Evolutionary conservation across 2,329 filamentous ascomycete genomes (phyloP), one percentile per base, ranked within the genome.

Genomic region (Dactylonectria macrodidyma): DNA sequence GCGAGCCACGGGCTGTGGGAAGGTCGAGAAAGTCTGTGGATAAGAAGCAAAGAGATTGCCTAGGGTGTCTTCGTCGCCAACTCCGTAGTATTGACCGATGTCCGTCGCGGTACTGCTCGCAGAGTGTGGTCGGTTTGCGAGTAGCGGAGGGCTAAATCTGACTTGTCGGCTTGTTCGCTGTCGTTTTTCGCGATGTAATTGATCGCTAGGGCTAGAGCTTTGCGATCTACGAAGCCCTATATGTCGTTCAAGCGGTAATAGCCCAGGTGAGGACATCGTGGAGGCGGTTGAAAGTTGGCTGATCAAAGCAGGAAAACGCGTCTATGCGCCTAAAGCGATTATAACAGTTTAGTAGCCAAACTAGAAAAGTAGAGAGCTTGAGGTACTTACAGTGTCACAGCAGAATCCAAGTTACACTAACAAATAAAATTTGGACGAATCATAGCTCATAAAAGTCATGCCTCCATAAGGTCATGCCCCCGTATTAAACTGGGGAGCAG

Each of bases 141-240:
- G n/a, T 47, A 22, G 44, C 3, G n/a, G 44, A 47, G n/a, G 44
- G 44, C 44, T 22, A 47, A 22, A 47, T 22, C 19, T 22, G 44
- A 19, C 44, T 47, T 47, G 44, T 47, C n/a, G 44, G 44, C 44
- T 47, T 47, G 44, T 47, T 47, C 16, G n/a, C n/a, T 47, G 44
- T 47, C 44, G 44, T 47, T 47, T 47, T 47, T 47, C 44, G 44
- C n/a, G 44, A 22, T 47, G n/a, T 47, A 47, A 47, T 47, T 47
- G n/a, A 47, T 47, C 44, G n/a, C n/a, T 22, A 10, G 44, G 44
- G 44, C 44, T 47, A 47, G n/a, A 22, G 9, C 9, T 47, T 47
- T n/a, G 44, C 44, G 44, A 22, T 19, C 44, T 47, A 10, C 44
- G 19, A 47, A 47, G n/a, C 44, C 44, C 44, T 47, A n/a, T 9